Base-by-base conservation (phyloP, 1,139 yeast genomes). In the Meyerozyma carpophila region DNA sequence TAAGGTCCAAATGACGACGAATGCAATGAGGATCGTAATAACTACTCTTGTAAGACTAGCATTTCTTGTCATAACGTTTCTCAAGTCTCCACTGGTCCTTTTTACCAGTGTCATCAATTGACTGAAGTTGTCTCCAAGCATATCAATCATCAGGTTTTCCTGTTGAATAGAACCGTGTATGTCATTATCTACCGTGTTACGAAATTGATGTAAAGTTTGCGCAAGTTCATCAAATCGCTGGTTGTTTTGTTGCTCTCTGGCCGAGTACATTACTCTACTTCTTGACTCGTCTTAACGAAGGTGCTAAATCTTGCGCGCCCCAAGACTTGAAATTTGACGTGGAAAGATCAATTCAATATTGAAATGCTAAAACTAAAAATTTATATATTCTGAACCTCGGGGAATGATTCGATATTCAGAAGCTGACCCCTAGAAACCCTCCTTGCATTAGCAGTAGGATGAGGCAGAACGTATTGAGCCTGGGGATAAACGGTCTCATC, bases 81-180 rank as follows among this genome's bases (percentile, higher is more conserved):
- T 67, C 38, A 91, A 73, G 42, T 85, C 81, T 2, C 77, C 68
- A 27, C 95, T 81, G 0, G 95, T 80, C 47, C 81, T 67, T 50
- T 77, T 80, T 13, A 91, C 78, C 54, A 77, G 80, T 16, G 70
- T 71, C 63, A 80, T 70, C 54, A 89, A 63, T 36, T 74, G 68
- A 47, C 81, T 75, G 62, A 91, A 80, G 40, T 85, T 76, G 48
- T 79, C 79, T 44, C 75, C 73, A 37, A 84, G 60, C 20, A 71
- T 65, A 53, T 82, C 84, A 34, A 57, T 50, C 7, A 56, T 47
- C 65, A 66, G 70, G 47, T 58, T 61, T 49, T 73, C 77, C 48
- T 66, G 74, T 47, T 68, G 72, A 5, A 73, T 63, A 18, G 65
- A 56, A 1, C 73, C 73, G 51, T 70, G 73, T 24, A 73, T 72